Percentiles rank a stretch among this genome's conserved stretches.
These are phyloP conservation scores for Monosporozyma servazzii DNA, from an alignment of 805 yeast genomes.

Conservation along the genomic window DNA sequence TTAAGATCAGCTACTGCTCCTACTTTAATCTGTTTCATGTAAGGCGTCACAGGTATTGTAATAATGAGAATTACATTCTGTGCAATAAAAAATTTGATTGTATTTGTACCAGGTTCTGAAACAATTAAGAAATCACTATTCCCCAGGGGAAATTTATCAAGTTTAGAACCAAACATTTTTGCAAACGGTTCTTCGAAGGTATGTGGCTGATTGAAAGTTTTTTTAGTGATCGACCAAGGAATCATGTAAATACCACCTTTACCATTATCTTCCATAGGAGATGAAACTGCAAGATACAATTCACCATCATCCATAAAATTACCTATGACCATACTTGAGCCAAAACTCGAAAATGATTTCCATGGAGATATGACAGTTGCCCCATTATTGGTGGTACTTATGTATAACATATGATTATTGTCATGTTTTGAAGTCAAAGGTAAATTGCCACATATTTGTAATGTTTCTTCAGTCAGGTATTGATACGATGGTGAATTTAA, in stretches of 20 bases:
- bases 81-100: slow-evolving; percentile 29
- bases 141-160: slow-evolving; percentile 25
- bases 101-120: slow-evolving; percentile 45
- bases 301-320: slow-evolving; percentile 31
- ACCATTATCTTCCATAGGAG: slow-evolving; percentile 37
- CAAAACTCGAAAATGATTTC: slow-evolving; percentile 34
- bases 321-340: slow-evolving; percentile 37
- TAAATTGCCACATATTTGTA: slow-evolving; percentile 17
- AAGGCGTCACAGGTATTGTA: slow-evolving; percentile 7
- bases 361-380: slow-evolving; percentile 16
- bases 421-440: slow-evolving; percentile 6
- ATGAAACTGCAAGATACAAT: slow-evolving; percentile 41
- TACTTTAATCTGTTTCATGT: slow-evolving; percentile 26
- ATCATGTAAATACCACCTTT: slow-evolving; percentile 39
- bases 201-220: not conserved
- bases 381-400: not conserved
- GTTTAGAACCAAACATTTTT: slow-evolving; percentile 35
- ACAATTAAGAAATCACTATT: slow-evolving; percentile 35
- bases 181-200: slow-evolving; percentile 7
- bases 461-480: slow-evolving; percentile 4
- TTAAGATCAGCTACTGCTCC: slow-evolving; percentile 31
- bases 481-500: slow-evolving; percentile 6
- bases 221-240: slow-evolving; percentile 23
- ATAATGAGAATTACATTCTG: slow-evolving; percentile 22
- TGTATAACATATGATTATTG: not conserved